Percentiles rank a stretch among this genome's conserved stretches.
These are phyloP conservation scores for Colletotrichum orbiculare DNA, from an alignment of 2,329 filamentous ascomycete genomes.

Conservation along the genomic window DNA sequence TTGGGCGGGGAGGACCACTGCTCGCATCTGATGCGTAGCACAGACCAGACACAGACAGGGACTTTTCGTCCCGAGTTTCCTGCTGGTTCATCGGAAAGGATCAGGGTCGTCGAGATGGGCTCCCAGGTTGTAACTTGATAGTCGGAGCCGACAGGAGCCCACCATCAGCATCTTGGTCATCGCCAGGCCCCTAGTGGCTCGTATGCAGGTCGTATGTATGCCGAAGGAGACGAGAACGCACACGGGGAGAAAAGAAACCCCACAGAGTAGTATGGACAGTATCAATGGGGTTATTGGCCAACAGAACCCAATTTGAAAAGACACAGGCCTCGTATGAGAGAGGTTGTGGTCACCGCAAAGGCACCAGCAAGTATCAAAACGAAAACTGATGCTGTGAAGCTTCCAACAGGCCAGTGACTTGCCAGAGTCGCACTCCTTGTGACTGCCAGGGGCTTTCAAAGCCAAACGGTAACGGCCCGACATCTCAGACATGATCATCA, in stretches of 20 bases:
- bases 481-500: too few species aligned
- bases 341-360: neutral
- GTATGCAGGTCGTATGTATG: neutral
- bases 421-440: too few species aligned
- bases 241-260: slow-evolving; percentile 20
- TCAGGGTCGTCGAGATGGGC: neutral
- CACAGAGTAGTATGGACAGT: neutral
- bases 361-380: too few species aligned
- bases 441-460: too few species aligned
- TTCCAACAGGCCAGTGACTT: too few species aligned
- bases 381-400: too few species aligned
- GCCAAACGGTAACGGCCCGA: too few species aligned
- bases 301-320: neutral
- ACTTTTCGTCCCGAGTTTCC: neutral
- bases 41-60: neutral
- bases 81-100: neutral
- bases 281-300: neutral
- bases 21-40: slow-evolving; percentile 2
- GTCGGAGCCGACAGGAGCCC: neutral
- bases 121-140: neutral
- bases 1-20: slow-evolving; percentile 1
- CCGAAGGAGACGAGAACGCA: slow-evolving; percentile 12
- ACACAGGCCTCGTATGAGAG: neutral
- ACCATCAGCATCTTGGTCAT: neutral
- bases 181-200: slow-evolving; percentile 4